Evolutionary conservation across 768 basidiomycete species (phyloP).

Genomic region (Tubosaeta sp.): DNA sequence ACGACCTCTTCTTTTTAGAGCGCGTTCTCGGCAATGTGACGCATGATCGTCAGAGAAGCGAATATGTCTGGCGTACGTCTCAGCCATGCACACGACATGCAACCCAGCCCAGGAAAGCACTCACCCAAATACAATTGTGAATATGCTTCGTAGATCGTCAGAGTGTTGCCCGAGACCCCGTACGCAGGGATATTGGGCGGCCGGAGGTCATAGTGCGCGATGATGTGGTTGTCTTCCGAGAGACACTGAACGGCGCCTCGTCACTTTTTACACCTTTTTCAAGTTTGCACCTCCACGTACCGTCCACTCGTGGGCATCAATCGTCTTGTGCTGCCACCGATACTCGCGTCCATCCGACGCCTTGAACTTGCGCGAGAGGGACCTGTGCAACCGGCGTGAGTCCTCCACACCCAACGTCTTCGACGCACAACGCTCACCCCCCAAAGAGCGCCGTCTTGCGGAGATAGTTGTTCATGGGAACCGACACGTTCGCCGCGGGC

Average conservation of each 20-base stretch:
- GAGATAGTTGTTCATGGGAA: slow-evolving; percentile 64
- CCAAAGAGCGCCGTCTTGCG: slow-evolving; percentile 61
- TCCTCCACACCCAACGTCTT: background rate
- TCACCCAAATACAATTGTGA: slow-evolving; percentile 51
- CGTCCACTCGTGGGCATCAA: slow-evolving; percentile 68
- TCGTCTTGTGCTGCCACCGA: slow-evolving; percentile 55
- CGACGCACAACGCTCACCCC: slow-evolving; percentile 41
- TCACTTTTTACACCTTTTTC: slow-evolving; percentile 1
- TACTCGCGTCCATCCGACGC: slow-evolving; percentile 71
- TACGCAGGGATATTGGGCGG: slow-evolving; percentile 51
- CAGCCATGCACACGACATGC: slow-evolving; percentile 2
- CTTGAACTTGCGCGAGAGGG: slow-evolving; percentile 62
- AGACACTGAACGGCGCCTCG: slow-evolving; percentile 41
- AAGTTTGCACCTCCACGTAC: slow-evolving; percentile 40
- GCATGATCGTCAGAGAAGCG: slow-evolving; percentile 59
- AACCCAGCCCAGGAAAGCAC: slow-evolving; percentile 12
- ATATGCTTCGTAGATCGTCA: slow-evolving; percentile 57
- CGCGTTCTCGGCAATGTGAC: slow-evolving; percentile 52
- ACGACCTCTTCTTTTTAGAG: slow-evolving; percentile 25
- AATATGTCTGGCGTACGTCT: slow-evolving; percentile 43
- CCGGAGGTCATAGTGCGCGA: slow-evolving; percentile 65
- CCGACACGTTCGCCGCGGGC: slow-evolving; percentile 33
- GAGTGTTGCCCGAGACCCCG: slow-evolving; percentile 56
- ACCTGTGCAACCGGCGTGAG: slow-evolving; percentile 34
- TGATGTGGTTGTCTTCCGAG: slow-evolving; percentile 47